phyloP scores from a whole-genome alignment of 2,329 filamentous ascomycete species.

The Talaromyces atroroseus region DNA sequence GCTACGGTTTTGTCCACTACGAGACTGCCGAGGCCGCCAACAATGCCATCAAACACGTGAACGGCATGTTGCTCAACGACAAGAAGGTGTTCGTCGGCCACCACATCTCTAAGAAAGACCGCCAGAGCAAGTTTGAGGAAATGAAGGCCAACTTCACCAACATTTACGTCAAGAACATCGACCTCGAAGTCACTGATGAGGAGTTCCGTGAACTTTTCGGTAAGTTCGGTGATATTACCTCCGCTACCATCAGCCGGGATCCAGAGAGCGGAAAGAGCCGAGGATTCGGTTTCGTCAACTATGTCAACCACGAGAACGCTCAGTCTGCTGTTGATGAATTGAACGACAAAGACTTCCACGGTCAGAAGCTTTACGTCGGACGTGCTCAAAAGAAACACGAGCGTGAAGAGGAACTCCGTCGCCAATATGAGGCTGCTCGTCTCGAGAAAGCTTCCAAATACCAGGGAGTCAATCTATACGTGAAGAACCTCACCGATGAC shows the following conservation, averaged over 20 bases:
- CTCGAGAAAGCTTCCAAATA: conserved; percentile 99
- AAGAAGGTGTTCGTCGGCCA: conserved; percentile 99
- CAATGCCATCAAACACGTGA: conserved; percentile 98
- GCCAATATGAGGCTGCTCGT: conserved; percentile 95
- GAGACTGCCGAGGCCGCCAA: conserved; percentile 96
- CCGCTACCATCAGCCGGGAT: conserved; percentile 86
- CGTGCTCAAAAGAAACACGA: conserved; percentile 99
- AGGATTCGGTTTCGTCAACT: conserved; percentile 96
- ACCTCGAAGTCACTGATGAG: conserved; percentile 76
- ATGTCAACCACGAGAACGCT: conserved; percentile 82
- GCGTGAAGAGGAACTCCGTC: conserved; percentile 97
- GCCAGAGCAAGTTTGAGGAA: conserved; percentile 99
- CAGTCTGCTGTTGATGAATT: conserved; percentile 82
- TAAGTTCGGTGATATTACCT: conserved; percentile 89
- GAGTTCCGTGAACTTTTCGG: conserved; percentile 93
- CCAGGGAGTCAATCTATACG: conserved; percentile 98
- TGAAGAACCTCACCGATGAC: conserved; percentile 97
- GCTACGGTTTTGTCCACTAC: conserved; percentile 99
- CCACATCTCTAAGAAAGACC: conserved; percentile 99
- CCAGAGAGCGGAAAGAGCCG: conserved; percentile 80
- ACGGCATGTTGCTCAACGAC: conserved; percentile 99
- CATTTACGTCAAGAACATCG: conserved; percentile 98
- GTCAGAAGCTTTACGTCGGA: conserved; percentile 94
- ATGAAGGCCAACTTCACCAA: conserved; percentile 99
- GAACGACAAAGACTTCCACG: conserved; percentile 85